Conservation (phyloP, 805 yeast genomes). For the Maudiozyma barnettii region DNA sequence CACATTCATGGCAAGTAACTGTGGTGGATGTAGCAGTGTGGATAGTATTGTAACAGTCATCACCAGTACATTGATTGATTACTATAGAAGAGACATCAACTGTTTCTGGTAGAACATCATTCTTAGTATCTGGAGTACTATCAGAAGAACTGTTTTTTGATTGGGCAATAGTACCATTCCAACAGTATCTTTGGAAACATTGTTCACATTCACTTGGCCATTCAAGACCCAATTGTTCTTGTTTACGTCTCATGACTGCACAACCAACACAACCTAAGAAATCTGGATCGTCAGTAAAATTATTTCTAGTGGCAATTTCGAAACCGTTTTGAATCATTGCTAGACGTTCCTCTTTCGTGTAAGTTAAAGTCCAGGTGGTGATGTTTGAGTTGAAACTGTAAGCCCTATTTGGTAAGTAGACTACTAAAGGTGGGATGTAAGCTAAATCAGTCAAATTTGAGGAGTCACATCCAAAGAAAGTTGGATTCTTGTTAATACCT, state of each 20-base stretch:
- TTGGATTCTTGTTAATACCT: constrained; percentile 59
- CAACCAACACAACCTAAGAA: constrained; percentile 74
- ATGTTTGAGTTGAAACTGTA: constrained; percentile 57
- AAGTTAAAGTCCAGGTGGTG: constrained; percentile 58
- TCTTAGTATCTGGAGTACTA: constrained; percentile 2
- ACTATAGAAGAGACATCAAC: constrained; percentile 1
- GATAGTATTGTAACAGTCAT: not conserved
- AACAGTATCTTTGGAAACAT: constrained; percentile 68
- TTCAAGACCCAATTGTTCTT: constrained; percentile 52
- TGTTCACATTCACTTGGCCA: constrained; percentile 56
- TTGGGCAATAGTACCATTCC: constrained; percentile 44
- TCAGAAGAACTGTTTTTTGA: constrained; percentile 1
- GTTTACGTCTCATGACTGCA: constrained; percentile 70
- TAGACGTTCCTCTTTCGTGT: constrained; percentile 45
- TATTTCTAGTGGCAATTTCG: constrained; percentile 56
- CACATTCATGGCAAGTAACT: constrained; percentile 1
- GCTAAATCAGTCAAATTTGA: constrained; percentile 46
- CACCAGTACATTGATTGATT: not conserved
- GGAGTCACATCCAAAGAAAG: constrained; percentile 77
- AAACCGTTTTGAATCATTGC: constrained; percentile 65
- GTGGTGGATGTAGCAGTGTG: constrained; percentile 2
- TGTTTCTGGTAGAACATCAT: constrained; percentile 1
- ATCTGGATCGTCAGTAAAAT: constrained; percentile 55
- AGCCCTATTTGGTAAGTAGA: constrained; percentile 67
- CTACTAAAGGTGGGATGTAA: constrained; percentile 59